These are phyloP conservation scores for Halenospora varia DNA, from an alignment of 495 filamentous ascomycete species.

Conservation along the genomic window DNA sequence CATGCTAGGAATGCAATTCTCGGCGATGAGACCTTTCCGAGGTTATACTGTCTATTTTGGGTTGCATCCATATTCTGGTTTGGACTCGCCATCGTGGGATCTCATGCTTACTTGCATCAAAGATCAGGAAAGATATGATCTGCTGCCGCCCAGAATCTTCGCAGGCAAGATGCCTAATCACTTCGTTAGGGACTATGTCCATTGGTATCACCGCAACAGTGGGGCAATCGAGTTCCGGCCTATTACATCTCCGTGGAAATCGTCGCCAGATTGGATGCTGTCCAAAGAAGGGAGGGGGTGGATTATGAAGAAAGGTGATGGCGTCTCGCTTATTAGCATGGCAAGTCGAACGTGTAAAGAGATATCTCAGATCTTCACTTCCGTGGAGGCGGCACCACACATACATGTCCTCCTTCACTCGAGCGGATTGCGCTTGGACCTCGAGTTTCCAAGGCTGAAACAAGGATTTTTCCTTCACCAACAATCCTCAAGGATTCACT, in stretches of 20 bases:
- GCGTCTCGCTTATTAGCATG: neutral
- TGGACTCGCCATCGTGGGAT: too few relatives aligned
- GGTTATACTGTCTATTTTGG: slow-evolving; percentile 39
- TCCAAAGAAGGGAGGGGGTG: neutral
- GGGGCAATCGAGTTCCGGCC: slow-evolving; percentile 1
- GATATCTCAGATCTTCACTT: neutral
- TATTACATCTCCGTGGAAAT: neutral
- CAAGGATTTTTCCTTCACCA: slow-evolving; percentile 40
- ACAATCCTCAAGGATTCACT: slow-evolving; percentile 32
- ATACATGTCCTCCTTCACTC: neutral
- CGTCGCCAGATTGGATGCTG: neutral
- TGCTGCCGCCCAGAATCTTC: slow-evolving; percentile 1
- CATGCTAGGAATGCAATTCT: slow-evolving; percentile 42
- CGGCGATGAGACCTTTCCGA: slow-evolving; percentile 25
- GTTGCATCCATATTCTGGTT: slow-evolving; percentile 15
- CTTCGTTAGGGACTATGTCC: neutral
- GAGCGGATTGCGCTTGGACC: slow-evolving; percentile 19
- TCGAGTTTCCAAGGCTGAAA: slow-evolving; percentile 43
- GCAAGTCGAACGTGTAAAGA: neutral
- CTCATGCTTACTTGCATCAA: neutral
- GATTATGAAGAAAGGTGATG: neutral
- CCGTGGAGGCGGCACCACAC: neutral
- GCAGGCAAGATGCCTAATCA: neutral
- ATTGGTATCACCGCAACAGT: slow-evolving; percentile 1
- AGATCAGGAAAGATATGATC: neutral